phyloP scores from a whole-genome alignment of 73 alveolate species.

The Breviolum minutum region DNA sequence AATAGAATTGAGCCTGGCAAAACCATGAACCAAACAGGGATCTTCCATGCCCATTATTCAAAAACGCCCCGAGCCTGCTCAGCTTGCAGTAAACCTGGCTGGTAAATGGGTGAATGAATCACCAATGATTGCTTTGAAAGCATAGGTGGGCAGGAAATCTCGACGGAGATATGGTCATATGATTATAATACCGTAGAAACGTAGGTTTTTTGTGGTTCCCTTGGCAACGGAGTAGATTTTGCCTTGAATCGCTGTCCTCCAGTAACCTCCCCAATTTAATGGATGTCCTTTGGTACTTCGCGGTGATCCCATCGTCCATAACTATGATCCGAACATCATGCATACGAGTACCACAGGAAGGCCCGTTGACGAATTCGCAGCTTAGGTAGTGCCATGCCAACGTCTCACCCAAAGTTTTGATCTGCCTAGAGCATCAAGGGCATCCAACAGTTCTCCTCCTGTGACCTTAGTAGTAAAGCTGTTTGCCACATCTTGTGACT shows the following conservation, averaged over 20 bases:
- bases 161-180: neutral
- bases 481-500: neutral
- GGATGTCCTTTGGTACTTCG: too few species aligned
- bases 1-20: constrained; percentile 83
- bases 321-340: too few species aligned
- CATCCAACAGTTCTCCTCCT: constrained; percentile 89
- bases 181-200: neutral
- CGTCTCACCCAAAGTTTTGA: neutral
- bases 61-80: constrained; percentile 26
- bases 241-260: too few species aligned
- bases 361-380: too few species aligned
- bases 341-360: too few species aligned
- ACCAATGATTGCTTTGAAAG: too few species aligned
- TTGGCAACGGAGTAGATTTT: too few species aligned
- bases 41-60: neutral
- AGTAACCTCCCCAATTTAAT: too few species aligned
- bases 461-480: constrained; percentile 21
- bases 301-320: too few species aligned
- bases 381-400: too few species aligned
- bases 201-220: neutral
- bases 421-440: constrained; percentile 82
- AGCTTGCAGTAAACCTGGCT: constrained; percentile 63
- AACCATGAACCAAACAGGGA: neutral
- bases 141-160: too few species aligned
- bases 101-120: too few species aligned